Evolutionary conservation across 345 rosid species (phyloP).

Genomic region (Carallia pectinifolia): DNA sequence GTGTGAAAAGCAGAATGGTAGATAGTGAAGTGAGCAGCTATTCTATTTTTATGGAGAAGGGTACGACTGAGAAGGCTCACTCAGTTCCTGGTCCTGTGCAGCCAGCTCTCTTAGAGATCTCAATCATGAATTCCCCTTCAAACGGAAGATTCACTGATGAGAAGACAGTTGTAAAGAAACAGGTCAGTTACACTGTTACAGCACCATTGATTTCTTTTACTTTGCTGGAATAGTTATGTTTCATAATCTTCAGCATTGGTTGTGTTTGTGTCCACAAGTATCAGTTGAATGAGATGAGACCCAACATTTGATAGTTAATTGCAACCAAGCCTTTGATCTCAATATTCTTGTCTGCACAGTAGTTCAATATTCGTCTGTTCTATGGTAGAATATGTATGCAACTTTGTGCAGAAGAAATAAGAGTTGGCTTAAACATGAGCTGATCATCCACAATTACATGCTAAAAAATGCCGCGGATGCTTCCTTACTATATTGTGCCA

Average conservation of each 20-base stretch:
- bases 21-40: conserved; percentile 33
- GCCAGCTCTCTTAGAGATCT: conserved; percentile 19
- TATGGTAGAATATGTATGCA: no score
- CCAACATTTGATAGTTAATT: background rate
- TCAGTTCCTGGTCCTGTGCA: conserved; percentile 14
- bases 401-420: no score
- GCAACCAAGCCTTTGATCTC: background rate
- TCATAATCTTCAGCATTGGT: background rate
- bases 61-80: conserved; percentile 11
- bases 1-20: conserved; percentile 12
- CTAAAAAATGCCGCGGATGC: no score
- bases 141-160: conserved; percentile 5
- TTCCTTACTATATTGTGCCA: no score
- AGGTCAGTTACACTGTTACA: conserved; percentile 12
- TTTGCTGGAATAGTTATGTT: background rate
- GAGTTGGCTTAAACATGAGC: no score
- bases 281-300: background rate
- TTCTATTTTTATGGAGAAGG: conserved; percentile 24
- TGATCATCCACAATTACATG: no score
- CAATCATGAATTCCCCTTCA: conserved; percentile 12
- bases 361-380: no score
- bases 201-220: background rate
- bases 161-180: conserved; percentile 22
- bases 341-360: no score
- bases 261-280: background rate